phyloP scores from a whole-genome alignment of 2,329 filamentous ascomycete genomes.

The Falciphora oryzae region DNA sequence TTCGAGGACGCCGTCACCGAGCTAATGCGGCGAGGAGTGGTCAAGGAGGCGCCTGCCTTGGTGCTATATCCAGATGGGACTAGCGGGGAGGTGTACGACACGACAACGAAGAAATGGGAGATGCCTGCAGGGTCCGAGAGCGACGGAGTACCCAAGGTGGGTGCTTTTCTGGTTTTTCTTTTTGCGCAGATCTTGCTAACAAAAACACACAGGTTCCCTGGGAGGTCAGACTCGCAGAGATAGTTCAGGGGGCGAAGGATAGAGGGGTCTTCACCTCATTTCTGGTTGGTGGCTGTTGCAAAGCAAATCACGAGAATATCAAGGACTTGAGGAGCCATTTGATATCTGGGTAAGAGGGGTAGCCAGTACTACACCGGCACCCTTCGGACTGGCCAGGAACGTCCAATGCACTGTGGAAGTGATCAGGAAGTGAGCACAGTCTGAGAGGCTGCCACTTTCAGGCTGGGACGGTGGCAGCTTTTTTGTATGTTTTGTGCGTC shows the following conservation, averaged over 20 bases:
- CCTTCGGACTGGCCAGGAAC: too few species aligned
- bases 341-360: not conserved
- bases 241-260: slow-evolving; percentile 31
- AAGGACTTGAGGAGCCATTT: not conserved
- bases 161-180: not conserved
- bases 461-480: too few species aligned
- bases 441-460: too few species aligned
- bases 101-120: slow-evolving; percentile 55
- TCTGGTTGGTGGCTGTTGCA: slow-evolving; percentile 50
- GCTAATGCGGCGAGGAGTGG: slow-evolving; percentile 29
- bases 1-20: slow-evolving; percentile 44
- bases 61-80: slow-evolving; percentile 66
- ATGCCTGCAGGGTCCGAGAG: slow-evolving; percentile 20
- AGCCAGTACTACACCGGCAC: too few species aligned
- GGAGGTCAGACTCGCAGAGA: slow-evolving; percentile 38
- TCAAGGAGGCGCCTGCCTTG: slow-evolving; percentile 42
- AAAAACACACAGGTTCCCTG: slow-evolving; percentile 29
- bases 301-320: slow-evolving; percentile 17
- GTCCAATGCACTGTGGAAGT: too few species aligned
- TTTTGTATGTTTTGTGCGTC: too few species aligned
- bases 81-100: slow-evolving; percentile 62
- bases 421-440: too few species aligned
- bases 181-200: not conserved
- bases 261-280: slow-evolving; percentile 38
- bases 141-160: not conserved